Conservation (phyloP, 2,329 filamentous ascomycete species). For the Aureobasidium sp. region DNA sequence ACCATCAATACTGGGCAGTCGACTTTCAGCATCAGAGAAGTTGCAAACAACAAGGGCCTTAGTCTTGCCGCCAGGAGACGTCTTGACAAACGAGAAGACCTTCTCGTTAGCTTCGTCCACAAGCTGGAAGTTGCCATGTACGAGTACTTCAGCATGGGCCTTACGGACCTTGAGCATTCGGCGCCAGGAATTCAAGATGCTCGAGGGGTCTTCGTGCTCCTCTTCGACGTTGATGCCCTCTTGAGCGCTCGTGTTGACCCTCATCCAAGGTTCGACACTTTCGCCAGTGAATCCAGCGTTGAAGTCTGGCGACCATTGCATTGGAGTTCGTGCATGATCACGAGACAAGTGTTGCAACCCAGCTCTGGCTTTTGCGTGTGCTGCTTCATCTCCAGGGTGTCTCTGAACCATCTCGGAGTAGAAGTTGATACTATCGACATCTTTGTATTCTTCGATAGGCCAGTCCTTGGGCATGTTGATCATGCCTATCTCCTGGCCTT, state of each 20-base stretch:
- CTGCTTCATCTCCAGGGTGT: slow-evolving; percentile 19
- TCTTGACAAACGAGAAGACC: slow-evolving; percentile 12
- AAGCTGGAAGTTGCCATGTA: slow-evolving; percentile 21
- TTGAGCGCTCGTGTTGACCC: slow-evolving; percentile 53
- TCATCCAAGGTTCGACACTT: slow-evolving; percentile 58
- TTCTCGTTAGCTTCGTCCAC: not conserved
- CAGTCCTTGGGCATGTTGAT: slow-evolving; percentile 50
- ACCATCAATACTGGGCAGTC: not conserved
- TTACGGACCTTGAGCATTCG: slow-evolving; percentile 21
- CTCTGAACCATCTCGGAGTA: slow-evolving; percentile 34
- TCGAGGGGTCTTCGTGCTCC: slow-evolving; percentile 38
- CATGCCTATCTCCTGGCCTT: slow-evolving; percentile 61
- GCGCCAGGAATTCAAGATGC: slow-evolving; percentile 54
- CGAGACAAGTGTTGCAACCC: slow-evolving; percentile 48
- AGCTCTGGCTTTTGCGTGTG: slow-evolving; percentile 26
- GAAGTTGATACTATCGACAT: slow-evolving; percentile 45
- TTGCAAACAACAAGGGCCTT: slow-evolving; percentile 13
- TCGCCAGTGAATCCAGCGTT: slow-evolving; percentile 57
- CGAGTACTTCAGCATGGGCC: slow-evolving; percentile 20
- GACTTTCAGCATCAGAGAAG: not conserved
- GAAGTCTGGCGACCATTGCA: slow-evolving; percentile 51
- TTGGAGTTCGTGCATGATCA: slow-evolving; percentile 62
- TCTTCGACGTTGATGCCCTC: slow-evolving; percentile 50
- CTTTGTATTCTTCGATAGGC: slow-evolving; percentile 40
- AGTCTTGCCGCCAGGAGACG: not conserved